Evolutionary conservation across 805 yeast genomes (phyloP).

Genomic region (Saturnispora galanensis): DNA sequence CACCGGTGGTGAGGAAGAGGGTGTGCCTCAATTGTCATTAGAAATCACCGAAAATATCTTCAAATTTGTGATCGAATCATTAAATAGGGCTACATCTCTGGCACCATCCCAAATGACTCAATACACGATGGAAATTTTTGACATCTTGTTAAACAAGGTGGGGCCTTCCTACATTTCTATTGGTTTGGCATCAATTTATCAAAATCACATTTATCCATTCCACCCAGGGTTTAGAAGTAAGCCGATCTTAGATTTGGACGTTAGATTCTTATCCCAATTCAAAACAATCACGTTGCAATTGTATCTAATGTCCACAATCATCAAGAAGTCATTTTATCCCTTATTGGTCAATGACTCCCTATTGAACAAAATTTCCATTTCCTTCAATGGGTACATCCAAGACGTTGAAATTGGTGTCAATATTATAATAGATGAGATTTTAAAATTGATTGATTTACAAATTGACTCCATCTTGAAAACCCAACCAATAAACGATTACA

Average conservation of each 20-base stretch:
- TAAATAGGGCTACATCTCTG: conserved; percentile 68
- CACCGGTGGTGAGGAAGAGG: conserved; percentile 8
- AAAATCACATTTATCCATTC: conserved; percentile 18
- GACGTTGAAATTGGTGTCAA: conserved; percentile 53
- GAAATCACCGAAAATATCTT: conserved; percentile 51
- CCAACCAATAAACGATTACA: conserved; percentile 58
- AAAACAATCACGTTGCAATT: conserved; percentile 27
- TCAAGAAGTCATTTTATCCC: conserved; percentile 68
- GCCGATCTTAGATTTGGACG: conserved; percentile 18
- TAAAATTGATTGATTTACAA: conserved; percentile 42
- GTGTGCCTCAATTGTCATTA: conserved; percentile 26
- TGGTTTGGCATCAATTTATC: conserved; percentile 61
- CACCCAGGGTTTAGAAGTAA: conserved; percentile 20
- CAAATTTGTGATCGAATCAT: conserved; percentile 64
- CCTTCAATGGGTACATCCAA: conserved; percentile 21
- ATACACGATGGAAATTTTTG: conserved; percentile 56
- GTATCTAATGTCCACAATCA: conserved; percentile 57
- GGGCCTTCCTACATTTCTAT: conserved; percentile 68
- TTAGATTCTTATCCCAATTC: conserved; percentile 18
- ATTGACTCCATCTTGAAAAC: conserved; percentile 42
- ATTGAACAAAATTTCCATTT: conserved; percentile 12
- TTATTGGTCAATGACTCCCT: conserved; percentile 33
- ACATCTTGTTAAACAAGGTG: conserved; percentile 55
- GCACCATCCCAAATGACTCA: conserved; percentile 53
- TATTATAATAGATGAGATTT: conserved; percentile 48